Evolutionary conservation across 1,284 basidiomycete species (phyloP), one percentile per base, ranked within the genome.

Genomic region (Puccinia coronata): DNA sequence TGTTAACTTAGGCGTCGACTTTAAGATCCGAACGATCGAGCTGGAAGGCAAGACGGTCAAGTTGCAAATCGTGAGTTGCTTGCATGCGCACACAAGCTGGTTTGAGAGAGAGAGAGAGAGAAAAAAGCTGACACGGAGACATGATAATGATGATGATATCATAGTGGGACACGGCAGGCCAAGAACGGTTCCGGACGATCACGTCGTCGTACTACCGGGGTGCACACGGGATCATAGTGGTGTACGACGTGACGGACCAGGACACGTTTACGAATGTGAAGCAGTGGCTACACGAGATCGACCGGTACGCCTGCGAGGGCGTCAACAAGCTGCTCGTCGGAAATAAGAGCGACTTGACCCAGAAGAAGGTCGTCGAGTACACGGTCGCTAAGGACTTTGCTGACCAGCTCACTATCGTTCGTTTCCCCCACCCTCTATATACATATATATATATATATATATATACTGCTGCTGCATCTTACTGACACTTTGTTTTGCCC

Each of bases 21-120:
- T 99, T 90, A 99, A 99, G 92, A 99, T 99, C 89, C 91, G 97
- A 85, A 99, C 97, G 70, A 98, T 99, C 87, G 97, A 99, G 88
- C 90, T 99, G 79, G 97, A 99, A 87, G 96, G 96, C 84, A 99
- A 98, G 93, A 98, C 95, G 1, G 95, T 99, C 86, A 99, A 99
- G 88, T 91, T 99, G 82, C 97, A 99, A 88, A 99, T 99, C 88
- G 96, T 98, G 86, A 88, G 95, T 91, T 2, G 57, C 59, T 16
- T 34, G 2, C 20, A 83, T 84, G 83, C 85, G 84, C 84, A 84
- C 83, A 69, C 65, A 31, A 70, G 43, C 36, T 18, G n/a, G n/a
- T n/a, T n/a, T n/a, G n/a, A n/a, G n/a, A n/a, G n/a, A n/a, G n/a
- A n/a, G n/a, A n/a, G n/a, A n/a, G n/a, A n/a, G n/a, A n/a, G n/a